Conservation (phyloP, 176 grass and related monocot species). For the Thinopyrum elongatum region DNA sequence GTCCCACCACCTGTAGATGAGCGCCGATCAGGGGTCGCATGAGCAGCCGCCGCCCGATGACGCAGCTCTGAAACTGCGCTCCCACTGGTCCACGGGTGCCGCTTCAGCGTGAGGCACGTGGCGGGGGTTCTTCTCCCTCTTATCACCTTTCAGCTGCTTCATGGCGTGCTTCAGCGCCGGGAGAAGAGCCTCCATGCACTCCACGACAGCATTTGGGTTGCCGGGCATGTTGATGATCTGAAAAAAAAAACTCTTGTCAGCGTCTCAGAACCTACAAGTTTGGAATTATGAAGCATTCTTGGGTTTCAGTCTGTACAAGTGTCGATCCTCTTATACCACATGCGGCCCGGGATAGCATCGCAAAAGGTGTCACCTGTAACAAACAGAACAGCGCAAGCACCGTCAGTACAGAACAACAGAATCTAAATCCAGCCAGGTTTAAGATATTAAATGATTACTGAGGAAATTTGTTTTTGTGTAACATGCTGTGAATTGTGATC, state of each 20-base stretch:
- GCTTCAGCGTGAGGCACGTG: constrained; percentile 64
- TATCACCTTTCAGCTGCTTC: constrained; percentile 85
- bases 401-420: background rate
- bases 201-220: constrained; percentile 83
- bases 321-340: constrained; percentile 93
- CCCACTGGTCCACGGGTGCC: constrained; percentile 59
- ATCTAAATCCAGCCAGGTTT: background rate
- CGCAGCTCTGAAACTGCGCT: constrained; percentile 63
- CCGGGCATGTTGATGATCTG: constrained; percentile 99
- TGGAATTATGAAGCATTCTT: background rate
- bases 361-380: constrained; percentile 80
- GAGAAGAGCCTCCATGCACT: constrained; percentile 80
- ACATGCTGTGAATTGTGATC: background rate
- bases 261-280: background rate
- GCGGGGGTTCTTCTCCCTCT: constrained; percentile 85
- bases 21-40: constrained; percentile 19
- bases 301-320: constrained; percentile 38
- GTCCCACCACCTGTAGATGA: background rate
- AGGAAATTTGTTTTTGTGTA: background rate
- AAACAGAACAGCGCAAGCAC: background rate
- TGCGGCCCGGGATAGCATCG: constrained; percentile 78
- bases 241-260: constrained; percentile 3
- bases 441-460: background rate
- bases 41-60: constrained; percentile 37
- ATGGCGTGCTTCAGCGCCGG: constrained; percentile 74